Conservation (phyloP, 768 basidiomycete species). For the Psilocybe tampanensis region DNA sequence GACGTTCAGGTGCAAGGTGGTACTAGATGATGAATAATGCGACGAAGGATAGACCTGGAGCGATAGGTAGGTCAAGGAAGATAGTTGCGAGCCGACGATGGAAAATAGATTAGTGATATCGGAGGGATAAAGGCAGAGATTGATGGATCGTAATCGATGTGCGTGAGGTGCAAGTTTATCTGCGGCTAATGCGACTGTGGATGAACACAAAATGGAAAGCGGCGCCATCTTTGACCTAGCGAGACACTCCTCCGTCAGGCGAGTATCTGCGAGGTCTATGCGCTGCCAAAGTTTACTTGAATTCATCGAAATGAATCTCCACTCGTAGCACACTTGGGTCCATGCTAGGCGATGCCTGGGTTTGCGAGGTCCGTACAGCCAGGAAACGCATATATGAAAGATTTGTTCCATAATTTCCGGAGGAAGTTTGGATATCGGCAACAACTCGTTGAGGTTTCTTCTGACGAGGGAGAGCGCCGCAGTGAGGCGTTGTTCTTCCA, state of each 20-base stretch:
- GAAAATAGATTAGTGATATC: slow-evolving; percentile 35
- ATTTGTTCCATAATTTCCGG: slow-evolving; percentile 42
- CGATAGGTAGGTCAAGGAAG: slow-evolving; percentile 32
- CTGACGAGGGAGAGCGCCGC: slow-evolving; percentile 29
- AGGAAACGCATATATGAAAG: slow-evolving; percentile 38
- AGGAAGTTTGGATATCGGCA: slow-evolving; percentile 35
- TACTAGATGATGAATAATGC: neutral
- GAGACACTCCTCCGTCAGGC: slow-evolving; percentile 37
- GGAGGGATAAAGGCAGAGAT: slow-evolving; percentile 37
- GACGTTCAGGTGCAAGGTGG: slow-evolving; percentile 24
- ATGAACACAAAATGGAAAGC: slow-evolving; percentile 34
- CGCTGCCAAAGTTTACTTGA: slow-evolving; percentile 40
- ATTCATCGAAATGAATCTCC: slow-evolving; percentile 36
- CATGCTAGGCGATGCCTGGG: slow-evolving; percentile 36
- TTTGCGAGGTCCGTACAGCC: slow-evolving; percentile 33
- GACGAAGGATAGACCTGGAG: slow-evolving; percentile 34
- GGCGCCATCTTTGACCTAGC: slow-evolving; percentile 35
- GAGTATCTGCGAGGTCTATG: slow-evolving; percentile 38
- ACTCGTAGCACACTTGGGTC: slow-evolving; percentile 42
- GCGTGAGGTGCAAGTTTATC: slow-evolving; percentile 31
- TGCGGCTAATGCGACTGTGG: slow-evolving; percentile 27
- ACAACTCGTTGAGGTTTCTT: slow-evolving; percentile 26
- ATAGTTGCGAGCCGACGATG: slow-evolving; percentile 25
- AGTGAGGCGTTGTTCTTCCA: slow-evolving; percentile 28
- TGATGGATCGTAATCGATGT: slow-evolving; percentile 33